Evolutionary conservation across 352 stramenopile genomes (phyloP), one percentile per base, ranked within the genome.

Genomic region (Phytophthora sansomeana): DNA sequence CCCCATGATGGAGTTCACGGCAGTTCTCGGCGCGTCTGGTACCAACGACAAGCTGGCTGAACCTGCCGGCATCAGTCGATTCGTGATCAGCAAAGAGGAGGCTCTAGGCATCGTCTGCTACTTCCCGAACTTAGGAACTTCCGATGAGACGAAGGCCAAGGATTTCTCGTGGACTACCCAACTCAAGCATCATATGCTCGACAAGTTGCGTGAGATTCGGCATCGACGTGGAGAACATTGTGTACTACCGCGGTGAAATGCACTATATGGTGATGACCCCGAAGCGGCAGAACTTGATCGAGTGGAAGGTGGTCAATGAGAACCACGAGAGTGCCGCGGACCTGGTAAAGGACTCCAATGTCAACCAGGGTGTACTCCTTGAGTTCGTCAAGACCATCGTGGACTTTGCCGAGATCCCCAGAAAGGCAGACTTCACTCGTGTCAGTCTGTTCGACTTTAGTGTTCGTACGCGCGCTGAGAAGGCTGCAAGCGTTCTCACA

Each of bases 181-280:
- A 63, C 83, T 78, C 61, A 91, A 91, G 66, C 78, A 91, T 51
- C 63, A 75, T 21, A 77, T 93, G 67, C 87, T 93, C 30, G 80
- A 77, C 44, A 83, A 89, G 63, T 74, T 93, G 60, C 77, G 75
- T 32, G 80, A 80, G 4, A 58, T 76, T n/a, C 17, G 83, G 80
- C 19, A 63, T 93, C 21, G 81, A 91, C 48, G 44, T 92, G 6
- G 86, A 95, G 65, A 92, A 92, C 56, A 67, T 91, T 36, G 81
- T 93, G 60, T 95, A 95, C 63, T 92, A 93, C 65, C 81, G 83
- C 14, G 86, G 85, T 21, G 82, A 90, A 52, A 91, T 91, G 73
- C 86, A 95, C 69, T 95, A 95, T 67, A 59, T 95, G 10, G 86
- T 95, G 17, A 92, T 92, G 80, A 93, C 86, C 2, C 80, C 84